Base-by-base conservation (phyloP, 352 stramenopile species). In the Pythium grandisporangium region DNA sequence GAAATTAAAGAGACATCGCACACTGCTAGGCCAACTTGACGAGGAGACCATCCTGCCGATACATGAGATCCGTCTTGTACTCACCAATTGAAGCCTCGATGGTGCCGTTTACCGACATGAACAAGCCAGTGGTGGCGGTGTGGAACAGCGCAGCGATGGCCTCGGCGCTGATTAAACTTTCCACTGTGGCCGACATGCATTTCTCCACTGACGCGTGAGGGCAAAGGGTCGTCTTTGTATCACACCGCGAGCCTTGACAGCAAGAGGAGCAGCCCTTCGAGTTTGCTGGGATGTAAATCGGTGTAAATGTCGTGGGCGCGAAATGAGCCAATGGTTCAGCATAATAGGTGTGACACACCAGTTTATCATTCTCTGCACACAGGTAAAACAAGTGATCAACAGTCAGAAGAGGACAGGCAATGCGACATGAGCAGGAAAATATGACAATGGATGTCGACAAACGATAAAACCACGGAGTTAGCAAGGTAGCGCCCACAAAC, bases 21-120 rank as follows among this genome's bases (percentile, higher is more conserved):
- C 34, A 44, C 0, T 19, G 33, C 35, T 38, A 78, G 51, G 71
- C 67, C 54, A 88, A 70, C 25, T 51, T 74, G 32, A 93, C 74
- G 11, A 90, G 55, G 39, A 93, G 49, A 6, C 49, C 71, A 22
- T 90, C 66, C 60, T 93, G 79, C 24, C 68, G 55, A 48, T 93
- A 93, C 30, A 65, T 74, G 23, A 93, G 46, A 24, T 61, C 53
- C 25, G 74, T 82, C 30, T 63, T 40, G 40, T 84, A 93, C 29
- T 53, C 61, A 21, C 76, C 76, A 20, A 93, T 87, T 4, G 70
- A 70, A 8, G 70, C 66, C 22, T 55, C 55, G 33, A 93, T 82
- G 17, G 67, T 89, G 21, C 79, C 79, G 47, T 93, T 86, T 22
- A 93, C 72, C 29, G 67, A 60, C 76, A 93, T 87, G 20, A 93